These are phyloP conservation scores for Tetradesmus lagerheimii DNA, from an alignment of 139 green algal species.

Conservation along the genomic window DNA sequence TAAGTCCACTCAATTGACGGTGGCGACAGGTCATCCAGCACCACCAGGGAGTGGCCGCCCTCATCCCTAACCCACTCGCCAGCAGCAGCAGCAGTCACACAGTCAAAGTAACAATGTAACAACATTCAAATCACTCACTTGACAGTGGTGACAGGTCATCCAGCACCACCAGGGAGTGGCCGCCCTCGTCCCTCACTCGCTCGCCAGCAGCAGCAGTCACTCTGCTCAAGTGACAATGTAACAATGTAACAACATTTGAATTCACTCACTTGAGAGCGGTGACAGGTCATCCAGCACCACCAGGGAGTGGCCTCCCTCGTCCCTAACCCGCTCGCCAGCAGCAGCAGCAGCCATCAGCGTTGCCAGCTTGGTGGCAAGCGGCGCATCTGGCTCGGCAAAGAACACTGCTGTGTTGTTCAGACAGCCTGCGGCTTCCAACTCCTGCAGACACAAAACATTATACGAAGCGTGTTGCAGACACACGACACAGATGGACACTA, in stretches of 20 bases:
- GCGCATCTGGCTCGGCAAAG: slow-evolving; percentile 50
- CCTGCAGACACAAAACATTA: background rate
- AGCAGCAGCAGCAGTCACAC: too few relatives aligned
- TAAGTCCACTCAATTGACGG: background rate
- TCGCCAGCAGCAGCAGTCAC: slow-evolving; percentile 67
- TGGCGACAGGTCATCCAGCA: too few relatives aligned
- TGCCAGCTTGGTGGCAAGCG: slow-evolving; percentile 79
- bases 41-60: too few relatives aligned
- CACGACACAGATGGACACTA: too few relatives aligned
- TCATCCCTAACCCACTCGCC: too few relatives aligned
- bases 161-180: slow-evolving; percentile 84
- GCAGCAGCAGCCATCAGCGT: slow-evolving; percentile 70
- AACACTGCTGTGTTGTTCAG: slow-evolving; percentile 81
- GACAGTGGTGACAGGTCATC: slow-evolving; percentile 58
- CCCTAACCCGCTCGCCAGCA: slow-evolving; percentile 72
- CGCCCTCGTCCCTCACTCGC: slow-evolving; percentile 75
- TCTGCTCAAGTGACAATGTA: too few relatives aligned
- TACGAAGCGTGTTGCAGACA: too few relatives aligned
- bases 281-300: slow-evolving; percentile 84
- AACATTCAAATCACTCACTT: background rate
- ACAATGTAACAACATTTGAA: too few relatives aligned
- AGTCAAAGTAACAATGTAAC: background rate
- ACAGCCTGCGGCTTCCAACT: slow-evolving; percentile 59
- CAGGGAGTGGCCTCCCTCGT: slow-evolving; percentile 80
- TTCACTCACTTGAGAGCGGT: slow-evolving; percentile 60